Evolutionary conservation across 2,329 filamentous ascomycete species (phyloP).

Genomic region (Dactylellina drechsleri): DNA sequence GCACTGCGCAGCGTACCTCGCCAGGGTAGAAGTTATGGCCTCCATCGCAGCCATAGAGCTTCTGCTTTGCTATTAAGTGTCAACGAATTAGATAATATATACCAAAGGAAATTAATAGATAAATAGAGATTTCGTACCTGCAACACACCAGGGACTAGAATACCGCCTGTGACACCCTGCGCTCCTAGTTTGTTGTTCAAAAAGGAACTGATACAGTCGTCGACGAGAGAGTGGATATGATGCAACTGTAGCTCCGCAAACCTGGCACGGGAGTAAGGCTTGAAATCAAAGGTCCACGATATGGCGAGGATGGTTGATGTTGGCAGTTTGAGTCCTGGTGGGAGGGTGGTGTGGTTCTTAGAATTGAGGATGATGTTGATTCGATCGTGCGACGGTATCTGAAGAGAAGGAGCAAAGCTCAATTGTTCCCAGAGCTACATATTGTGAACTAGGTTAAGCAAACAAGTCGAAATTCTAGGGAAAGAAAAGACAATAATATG

Average conservation of each 20-base stretch:
- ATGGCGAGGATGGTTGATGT: constrained; percentile 26
- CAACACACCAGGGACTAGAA: constrained; percentile 21
- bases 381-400: constrained; percentile 38
- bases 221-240: constrained; percentile 25
- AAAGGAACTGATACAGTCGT: constrained; percentile 33
- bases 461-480: constrained; percentile 7
- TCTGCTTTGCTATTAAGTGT: constrained; percentile 29
- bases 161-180: constrained; percentile 31
- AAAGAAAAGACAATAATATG: not conserved
- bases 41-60: constrained; percentile 45
- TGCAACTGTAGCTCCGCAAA: constrained; percentile 14
- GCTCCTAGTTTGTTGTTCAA: constrained; percentile 43
- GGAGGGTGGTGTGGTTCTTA: constrained; percentile 28
- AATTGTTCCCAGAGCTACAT: constrained; percentile 35
- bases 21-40: constrained; percentile 35
- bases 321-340: constrained; percentile 24
- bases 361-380: constrained; percentile 38
- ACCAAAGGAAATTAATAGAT: too few species aligned
- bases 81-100: not conserved
- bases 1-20: constrained; percentile 37
- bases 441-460: not conserved
- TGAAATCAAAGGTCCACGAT: constrained; percentile 30
- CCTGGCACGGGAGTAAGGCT: constrained; percentile 18
- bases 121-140: constrained; percentile 16
- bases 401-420: constrained; percentile 31